Evolutionary conservation across 1,284 basidiomycete genomes (phyloP).

Genomic region (Leccinum griseonigrum): DNA sequence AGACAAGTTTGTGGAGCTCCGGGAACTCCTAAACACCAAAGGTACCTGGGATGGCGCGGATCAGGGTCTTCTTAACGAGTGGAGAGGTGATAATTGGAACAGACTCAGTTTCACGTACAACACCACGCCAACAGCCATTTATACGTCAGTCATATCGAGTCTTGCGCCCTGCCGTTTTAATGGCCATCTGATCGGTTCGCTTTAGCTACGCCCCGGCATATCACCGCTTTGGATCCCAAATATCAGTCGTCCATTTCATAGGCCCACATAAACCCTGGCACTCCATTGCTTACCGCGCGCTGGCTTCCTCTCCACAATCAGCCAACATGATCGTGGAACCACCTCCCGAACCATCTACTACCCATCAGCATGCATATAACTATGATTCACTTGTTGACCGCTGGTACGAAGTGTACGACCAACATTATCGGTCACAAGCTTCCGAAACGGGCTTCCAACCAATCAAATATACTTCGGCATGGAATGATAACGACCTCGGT

Average conservation of each 20-base stretch:
- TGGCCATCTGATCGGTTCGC: slow-evolving; percentile 25
- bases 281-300: slow-evolving; percentile 62
- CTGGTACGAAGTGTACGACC: slow-evolving; percentile 92
- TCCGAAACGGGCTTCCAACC: slow-evolving; percentile 53
- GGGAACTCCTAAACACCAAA: slow-evolving; percentile 63
- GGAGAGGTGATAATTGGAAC: slow-evolving; percentile 85
- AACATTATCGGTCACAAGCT: slow-evolving; percentile 66
- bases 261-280: slow-evolving; percentile 94
- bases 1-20: slow-evolving; percentile 78
- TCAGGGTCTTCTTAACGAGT: slow-evolving; percentile 95
- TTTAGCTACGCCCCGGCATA: slow-evolving; percentile 92
- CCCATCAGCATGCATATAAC: slow-evolving; percentile 57
- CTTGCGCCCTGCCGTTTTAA: slow-evolving; percentile 21
- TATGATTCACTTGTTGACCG: slow-evolving; percentile 80
- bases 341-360: slow-evolving; percentile 22
- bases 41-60: slow-evolving; percentile 98
- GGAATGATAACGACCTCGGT: slow-evolving; percentile 38
- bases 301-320: slow-evolving; percentile 39
- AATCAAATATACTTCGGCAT: slow-evolving; percentile 26
- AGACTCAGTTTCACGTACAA: slow-evolving; percentile 95
- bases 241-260: slow-evolving; percentile 93
- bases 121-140: slow-evolving; percentile 95
- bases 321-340: slow-evolving; percentile 24
- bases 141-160: slow-evolving; percentile 67
- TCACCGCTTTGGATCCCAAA: slow-evolving; percentile 85